Evolutionary conservation across 2,329 filamentous ascomycete genomes (phyloP), one percentile per base, ranked within the genome.

Genomic region (Aspergillus pseudoglaucus): DNA sequence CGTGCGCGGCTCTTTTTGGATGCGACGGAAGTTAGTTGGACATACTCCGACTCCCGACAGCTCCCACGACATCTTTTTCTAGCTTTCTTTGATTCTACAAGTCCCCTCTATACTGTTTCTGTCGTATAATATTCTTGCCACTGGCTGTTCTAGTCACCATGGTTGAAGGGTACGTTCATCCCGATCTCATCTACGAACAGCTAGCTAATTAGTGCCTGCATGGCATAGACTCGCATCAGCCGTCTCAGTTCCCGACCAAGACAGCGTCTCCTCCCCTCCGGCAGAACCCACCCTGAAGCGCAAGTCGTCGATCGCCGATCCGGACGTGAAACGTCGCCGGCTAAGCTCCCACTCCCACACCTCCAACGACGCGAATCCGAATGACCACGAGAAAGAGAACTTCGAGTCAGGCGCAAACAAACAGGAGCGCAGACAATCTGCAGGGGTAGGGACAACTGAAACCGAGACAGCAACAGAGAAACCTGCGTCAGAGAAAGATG

Each of bases 281-380:
- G 62, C 62, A 52, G 51, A 59, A 49, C 60, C 64, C 27, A 58
- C 65, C 20, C 81, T 81, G 59, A 72, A 80, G 54, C 70, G 78
- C 52, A 73, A 78, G 57, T 80, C 78, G n/a, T 78, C 77, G 7
- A 56, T 67, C 10, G 69, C 74, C 2, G 74, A 79, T 33, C 68
- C 73, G 32, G 57, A 59, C 38, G 52, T n/a, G 47, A 84, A 83
- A 65, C 73, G 81, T 47, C 72, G 73, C 41, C 73, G 78, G 51
- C 59, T 80, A 47, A 72, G 72, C 55, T 59, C 59, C 22, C 62
- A 67, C 37, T 12, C 9, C 25, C 55, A 55, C 43, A 60, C 17
- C 37, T 12, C 17, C n/a, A 20, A 20, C 17, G 18, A 18, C 6
- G 10, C 2, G 18, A 15, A 39, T 15, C 10, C 15, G 17, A 20